Percentiles rank a stretch among this genome's conserved stretches.
Evolutionary conservation across 371 early-diverging fungal species (phyloP).

Genomic region (Mortierella sp.): DNA sequence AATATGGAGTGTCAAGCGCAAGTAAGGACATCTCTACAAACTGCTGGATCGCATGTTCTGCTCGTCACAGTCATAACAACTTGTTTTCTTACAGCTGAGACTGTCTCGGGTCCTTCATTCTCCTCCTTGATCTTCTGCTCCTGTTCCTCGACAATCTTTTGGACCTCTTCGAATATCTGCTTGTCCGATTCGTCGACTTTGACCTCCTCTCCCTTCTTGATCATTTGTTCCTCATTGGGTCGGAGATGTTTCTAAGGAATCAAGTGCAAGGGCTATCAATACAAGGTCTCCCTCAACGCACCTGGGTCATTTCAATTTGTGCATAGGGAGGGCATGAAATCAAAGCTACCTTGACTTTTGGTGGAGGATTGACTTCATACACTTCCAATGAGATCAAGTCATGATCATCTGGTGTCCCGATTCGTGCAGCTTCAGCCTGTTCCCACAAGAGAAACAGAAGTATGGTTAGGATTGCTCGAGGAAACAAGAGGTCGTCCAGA

Average conservation of each 20-base stretch:
- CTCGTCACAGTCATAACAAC: no score
- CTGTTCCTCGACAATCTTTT: constrained; percentile 42
- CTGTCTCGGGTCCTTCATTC: constrained; percentile 10
- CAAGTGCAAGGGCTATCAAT: no score
- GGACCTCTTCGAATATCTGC: constrained; percentile 35
- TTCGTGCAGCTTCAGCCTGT: constrained; percentile 26
- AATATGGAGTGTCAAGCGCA: no score
- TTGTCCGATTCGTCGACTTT: constrained; percentile 52
- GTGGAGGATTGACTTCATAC: constrained; percentile 78
- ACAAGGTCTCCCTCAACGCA: no score
- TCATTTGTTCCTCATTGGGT: constrained; percentile 71
- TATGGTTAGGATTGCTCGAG: no score
- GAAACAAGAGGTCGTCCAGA: no score
- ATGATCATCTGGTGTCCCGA: constrained; percentile 75
- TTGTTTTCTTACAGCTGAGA: constrained; percentile 30
- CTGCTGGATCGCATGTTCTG: no score
- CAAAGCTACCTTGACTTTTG: constrained; percentile 58
- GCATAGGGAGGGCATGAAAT: no score
- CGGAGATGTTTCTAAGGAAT: constrained; percentile 57
- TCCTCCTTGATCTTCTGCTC: constrained; percentile 37
- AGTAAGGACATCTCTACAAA: no score
- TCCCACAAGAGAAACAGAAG: no score
- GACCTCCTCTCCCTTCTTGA: constrained; percentile 66
- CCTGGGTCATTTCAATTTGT: no score
- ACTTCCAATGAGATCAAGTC: constrained; percentile 80